These are phyloP conservation scores for Trypanosoma avium DNA, from an alignment of 208 protist species.

Conservation along the genomic window DNA sequence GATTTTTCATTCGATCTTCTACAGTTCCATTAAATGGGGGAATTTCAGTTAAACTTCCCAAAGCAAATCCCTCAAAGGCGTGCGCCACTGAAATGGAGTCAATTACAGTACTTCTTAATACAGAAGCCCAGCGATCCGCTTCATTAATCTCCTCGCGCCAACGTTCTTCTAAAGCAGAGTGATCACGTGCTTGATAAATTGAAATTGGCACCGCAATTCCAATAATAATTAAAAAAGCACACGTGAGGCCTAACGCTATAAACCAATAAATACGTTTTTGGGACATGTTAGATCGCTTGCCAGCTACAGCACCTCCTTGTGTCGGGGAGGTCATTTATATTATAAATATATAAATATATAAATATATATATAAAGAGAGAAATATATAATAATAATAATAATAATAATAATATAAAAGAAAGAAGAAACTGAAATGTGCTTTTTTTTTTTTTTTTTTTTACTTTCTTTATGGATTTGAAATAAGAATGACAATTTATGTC, in stretches of 20 bases:
- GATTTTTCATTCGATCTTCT: conserved; percentile 26
- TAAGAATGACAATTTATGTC: no score
- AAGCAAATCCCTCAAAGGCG: conserved; percentile 50
- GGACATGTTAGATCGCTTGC: background rate
- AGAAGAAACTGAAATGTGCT: conserved; percentile 8
- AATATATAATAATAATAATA: conserved; percentile 10
- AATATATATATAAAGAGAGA: no score
- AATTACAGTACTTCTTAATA: conserved; percentile 38
- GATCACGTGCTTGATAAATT: conserved; percentile 13
- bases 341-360: no score
- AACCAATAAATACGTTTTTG: conserved; percentile 39
- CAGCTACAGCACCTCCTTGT: background rate
- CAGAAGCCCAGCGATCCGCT: conserved; percentile 22
- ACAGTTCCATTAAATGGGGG: conserved; percentile 30
- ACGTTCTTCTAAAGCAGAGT: background rate
- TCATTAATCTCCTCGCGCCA: conserved; percentile 17
- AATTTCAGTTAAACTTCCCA: conserved; percentile 32
- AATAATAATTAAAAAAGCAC: conserved; percentile 32
- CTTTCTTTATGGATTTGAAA: no score
- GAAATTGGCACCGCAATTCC: conserved; percentile 38
- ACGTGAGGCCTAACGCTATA: conserved; percentile 24
- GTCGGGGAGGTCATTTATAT: background rate
- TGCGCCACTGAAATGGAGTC: conserved; percentile 32
- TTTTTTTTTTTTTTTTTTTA: background rate
- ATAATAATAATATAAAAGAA: conserved; percentile 11